Base-by-base conservation (phyloP, 2,329 filamentous ascomycete species). In the Paecilomyces variotii region DNA sequence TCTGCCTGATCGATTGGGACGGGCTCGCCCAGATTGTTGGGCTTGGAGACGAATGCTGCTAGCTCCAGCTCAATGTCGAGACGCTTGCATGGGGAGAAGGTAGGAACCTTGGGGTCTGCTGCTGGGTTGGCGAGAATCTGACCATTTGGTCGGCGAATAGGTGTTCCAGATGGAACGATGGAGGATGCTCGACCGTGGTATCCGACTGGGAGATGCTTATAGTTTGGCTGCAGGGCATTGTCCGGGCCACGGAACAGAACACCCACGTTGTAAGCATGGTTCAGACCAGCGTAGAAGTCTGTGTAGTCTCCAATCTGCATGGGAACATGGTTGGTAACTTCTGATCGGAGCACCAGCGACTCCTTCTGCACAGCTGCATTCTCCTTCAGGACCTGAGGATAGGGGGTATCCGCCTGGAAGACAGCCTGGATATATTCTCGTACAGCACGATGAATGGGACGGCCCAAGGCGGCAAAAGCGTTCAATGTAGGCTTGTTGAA, bases 231-330 rank as follows among this genome's bases (percentile, higher is more conserved):
- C 26, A 94, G 78, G 0, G 89, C 89, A 65, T 89, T 87, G 50
- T 83, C 79, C 0, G 86, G 81, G 0, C 88, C 89, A 51, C 90
- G 84, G 75, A 93, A 91, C 61, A 93, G 80, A 10, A 82, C 79
- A 3, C 88, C 89, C 14, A 87, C 82, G 59, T 87, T 87, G 75
- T 85, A 87, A 19, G 90, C 90, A 74, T 94, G 90, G 70, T 92
- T 87, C 63, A 87, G 77, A 12, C 90, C 90, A 9, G 87, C 89
- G 69, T 90, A 94, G 77, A 94, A 94, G 73, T 94, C 90, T 1
- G 89, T 90, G 72, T 93, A 94, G 71, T 93, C 89, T 27, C 88
- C 87, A 65, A 93, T 90, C 57, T 81, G 79, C 83, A 94, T 86
- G 1, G 90, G 90, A 6, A 93, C 68, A 67, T 92, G 87, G 68